Percentiles rank a stretch among this genome's conserved stretches.
Evolutionary conservation across 2,329 filamentous ascomycete genomes (phyloP).

Genomic region (Fusarium circinatum): DNA sequence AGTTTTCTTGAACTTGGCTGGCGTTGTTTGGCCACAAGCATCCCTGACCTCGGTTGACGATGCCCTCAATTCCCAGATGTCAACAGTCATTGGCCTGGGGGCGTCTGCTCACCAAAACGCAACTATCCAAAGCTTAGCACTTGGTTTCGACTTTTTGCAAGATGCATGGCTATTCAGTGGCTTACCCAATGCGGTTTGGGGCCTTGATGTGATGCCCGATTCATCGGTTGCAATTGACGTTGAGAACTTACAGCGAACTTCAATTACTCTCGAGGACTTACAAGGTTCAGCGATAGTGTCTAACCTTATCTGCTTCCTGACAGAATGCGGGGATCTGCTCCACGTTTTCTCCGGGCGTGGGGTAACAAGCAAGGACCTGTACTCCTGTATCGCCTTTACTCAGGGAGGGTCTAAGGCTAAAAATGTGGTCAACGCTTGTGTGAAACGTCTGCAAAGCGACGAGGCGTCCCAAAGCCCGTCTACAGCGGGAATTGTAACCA

Average conservation of each 20-base stretch:
- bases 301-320: background rate
- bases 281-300: background rate
- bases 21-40: fast-evolving
- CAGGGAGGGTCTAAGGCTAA: background rate
- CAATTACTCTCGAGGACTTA: fast-evolving
- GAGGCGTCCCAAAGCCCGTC: fast-evolving
- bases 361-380: background rate
- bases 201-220: fast-evolving
- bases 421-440: background rate
- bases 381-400: background rate
- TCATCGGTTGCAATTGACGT: fast-evolving
- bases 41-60: fast-evolving
- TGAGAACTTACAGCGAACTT: fast-evolving
- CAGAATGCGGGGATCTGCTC: background rate
- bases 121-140: fast-evolving
- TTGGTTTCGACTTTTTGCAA: fast-evolving
- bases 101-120: fast-evolving
- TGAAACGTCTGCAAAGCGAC: fast-evolving
- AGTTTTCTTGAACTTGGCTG: too few species aligned
- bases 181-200: fast-evolving
- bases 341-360: background rate
- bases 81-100: fast-evolving
- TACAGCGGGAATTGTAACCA: fast-evolving
- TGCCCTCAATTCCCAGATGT: fast-evolving
- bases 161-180: fast-evolving